Percentiles rank a stretch among this genome's conserved stretches.
phyloP scores from a whole-genome alignment of 2,329 filamentous ascomycete genomes.

The Pseudogymnoascus sp. region DNA sequence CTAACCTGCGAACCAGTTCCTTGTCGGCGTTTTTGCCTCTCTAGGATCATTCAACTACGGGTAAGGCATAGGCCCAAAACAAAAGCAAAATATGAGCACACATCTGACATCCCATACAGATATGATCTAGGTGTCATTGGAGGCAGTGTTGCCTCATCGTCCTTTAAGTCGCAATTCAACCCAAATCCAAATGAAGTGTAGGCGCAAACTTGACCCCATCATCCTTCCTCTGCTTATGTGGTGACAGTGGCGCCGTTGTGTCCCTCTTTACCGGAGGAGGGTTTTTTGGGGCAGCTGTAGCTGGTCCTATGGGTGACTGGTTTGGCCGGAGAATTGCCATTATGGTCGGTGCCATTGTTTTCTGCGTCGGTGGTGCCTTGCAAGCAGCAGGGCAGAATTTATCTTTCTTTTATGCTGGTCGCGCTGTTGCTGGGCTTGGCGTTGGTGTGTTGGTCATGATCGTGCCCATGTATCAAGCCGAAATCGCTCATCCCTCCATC shows the following conservation, averaged over 20 bases:
- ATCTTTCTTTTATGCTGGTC: conserved; percentile 56
- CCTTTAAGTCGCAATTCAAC: conserved; percentile 32
- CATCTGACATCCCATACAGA: conserved; percentile 21
- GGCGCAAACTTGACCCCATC: conserved; percentile 31
- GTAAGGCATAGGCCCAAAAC: neutral
- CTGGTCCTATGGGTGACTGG: conserved; percentile 52
- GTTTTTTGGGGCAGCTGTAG: conserved; percentile 53
- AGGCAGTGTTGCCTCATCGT: conserved; percentile 38
- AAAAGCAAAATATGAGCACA: too few species aligned
- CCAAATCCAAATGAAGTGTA: conserved; percentile 11
- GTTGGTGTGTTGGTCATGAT: conserved; percentile 27
- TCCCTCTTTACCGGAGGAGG: conserved; percentile 60
- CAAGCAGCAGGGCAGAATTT: conserved; percentile 54
- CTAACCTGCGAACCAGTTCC: conserved; percentile 26
- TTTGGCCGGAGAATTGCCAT: conserved; percentile 63
- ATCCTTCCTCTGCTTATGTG: too few species aligned
- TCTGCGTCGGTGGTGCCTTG: conserved; percentile 58
- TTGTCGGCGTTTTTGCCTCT: conserved; percentile 44
- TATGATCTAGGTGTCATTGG: conserved; percentile 46
- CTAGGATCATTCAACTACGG: conserved; percentile 39
- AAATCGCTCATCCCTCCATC: too few species aligned
- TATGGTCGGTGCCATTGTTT: conserved; percentile 55
- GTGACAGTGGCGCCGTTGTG: conserved; percentile 43
- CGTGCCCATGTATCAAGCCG: conserved; percentile 9
- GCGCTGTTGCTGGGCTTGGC: conserved; percentile 55